Evolutionary conservation across 768 basidiomycete species (phyloP), one percentile per base, ranked within the genome.

Genomic region (Scleroderma bovista): DNA sequence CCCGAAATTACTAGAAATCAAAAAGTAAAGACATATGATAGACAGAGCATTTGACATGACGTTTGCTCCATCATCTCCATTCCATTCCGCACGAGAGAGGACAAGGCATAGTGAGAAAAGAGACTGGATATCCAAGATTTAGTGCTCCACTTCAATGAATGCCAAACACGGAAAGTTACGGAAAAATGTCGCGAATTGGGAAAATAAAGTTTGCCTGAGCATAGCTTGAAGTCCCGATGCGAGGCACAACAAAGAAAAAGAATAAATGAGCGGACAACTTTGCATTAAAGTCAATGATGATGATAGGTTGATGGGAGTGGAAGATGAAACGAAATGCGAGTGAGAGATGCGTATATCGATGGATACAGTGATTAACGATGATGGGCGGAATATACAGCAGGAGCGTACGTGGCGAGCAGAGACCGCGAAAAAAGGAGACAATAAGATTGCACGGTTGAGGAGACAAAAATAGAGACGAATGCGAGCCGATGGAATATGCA

Each of bases 371-470:
- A 44, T 39, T 22, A 56, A 53, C 64, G 56, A 46, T 56, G 42
- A 46, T 51, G 55, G 49, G 31, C 17, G 22, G 56, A 57, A 67
- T 66, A 34, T 68, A 66, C 67, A 66, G 50, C 64, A 64, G 19
- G 23, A 56, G 51, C 53, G 47, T 32, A 31, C 40, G 48, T 53
- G 49, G 42, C 33, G 38, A 31, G 44, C 7, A 23, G 38, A 31
- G 17, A 29, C n/a, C n/a, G n/a, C n/a, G 29, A 39, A 38, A 17
- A 39, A 24, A 1, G 11, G n/a, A 36, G 19, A 42, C 16, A 19
- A 39, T 29, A 24, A 36, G 47, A 36, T 43, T 51, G 40, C 38
- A 50, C 37, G 29, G 16, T 23, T 12, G 20, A 15, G 23, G 15
- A 15, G 24, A 26, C 23, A 22, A 43, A 29, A n/a, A 9, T 20